A percentile compares a stretch with the other conserved stretches of the same genome.
Evolutionary conservation across 2,329 filamentous ascomycete genomes (phyloP).

Genomic region (Paracorniculantispora psalliotae): DNA sequence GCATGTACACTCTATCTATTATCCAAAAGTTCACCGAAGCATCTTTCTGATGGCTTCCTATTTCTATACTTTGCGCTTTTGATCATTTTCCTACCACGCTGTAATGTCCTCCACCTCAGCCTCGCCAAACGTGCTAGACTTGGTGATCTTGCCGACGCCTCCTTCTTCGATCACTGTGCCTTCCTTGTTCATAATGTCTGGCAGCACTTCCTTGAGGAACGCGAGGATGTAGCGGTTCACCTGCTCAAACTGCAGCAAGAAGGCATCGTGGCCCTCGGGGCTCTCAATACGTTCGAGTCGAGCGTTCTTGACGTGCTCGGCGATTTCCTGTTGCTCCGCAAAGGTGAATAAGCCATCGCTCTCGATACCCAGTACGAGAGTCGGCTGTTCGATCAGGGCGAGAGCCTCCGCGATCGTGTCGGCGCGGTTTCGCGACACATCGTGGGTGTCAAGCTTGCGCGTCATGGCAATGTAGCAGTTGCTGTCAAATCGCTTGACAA

Average conservation of each 20-base stretch:
- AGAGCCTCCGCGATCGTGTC: conserved; percentile 67
- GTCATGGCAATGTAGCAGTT: conserved; percentile 99
- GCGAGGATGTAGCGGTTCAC: conserved; percentile 82
- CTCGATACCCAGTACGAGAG: conserved; percentile 88
- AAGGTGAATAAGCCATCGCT: conserved; percentile 96
- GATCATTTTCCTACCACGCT: conserved; percentile 59
- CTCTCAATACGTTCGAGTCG: conserved; percentile 84
- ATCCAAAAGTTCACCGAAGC: too few relatives aligned
- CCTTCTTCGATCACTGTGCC: conserved; percentile 44
- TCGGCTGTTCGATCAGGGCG: conserved; percentile 78
- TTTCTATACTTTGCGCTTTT: not conserved
- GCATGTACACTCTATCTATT: not conserved
- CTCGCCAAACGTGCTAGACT: conserved; percentile 90
- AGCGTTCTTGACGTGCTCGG: conserved; percentile 71
- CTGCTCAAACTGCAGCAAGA: conserved; percentile 93
- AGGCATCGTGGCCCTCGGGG: conserved; percentile 93
- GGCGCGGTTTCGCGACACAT: conserved; percentile 77
- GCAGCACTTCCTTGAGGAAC: conserved; percentile 77
- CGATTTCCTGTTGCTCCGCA: conserved; percentile 90
- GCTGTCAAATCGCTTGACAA: conserved; percentile 93
- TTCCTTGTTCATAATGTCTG: conserved; percentile 76
- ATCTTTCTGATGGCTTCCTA: not conserved
- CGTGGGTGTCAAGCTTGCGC: conserved; percentile 94
- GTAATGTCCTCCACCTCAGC: conserved; percentile 96
- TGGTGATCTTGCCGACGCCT: conserved; percentile 61